Evolutionary conservation across 164 flowering plant genomes (phyloP), one percentile per base, ranked within the genome.

Genomic region (Umbellularia californica): DNA sequence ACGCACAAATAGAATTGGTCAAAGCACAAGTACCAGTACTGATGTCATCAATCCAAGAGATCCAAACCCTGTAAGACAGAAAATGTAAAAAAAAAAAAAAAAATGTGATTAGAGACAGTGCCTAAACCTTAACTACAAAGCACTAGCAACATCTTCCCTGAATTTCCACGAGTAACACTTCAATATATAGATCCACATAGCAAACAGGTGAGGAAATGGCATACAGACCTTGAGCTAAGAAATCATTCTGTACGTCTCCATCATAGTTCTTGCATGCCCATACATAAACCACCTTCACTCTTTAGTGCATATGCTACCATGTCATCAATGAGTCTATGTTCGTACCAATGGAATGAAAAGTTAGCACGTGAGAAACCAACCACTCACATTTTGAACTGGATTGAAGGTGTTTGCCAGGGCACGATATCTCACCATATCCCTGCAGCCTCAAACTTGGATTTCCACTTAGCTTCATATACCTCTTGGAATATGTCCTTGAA

Each of bases 231-330:
- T 94, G 98, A 30, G 98, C 98, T 72, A 94, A 84, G 89, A 94
- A 94, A 85, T 94, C 98, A 88, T 97, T 94, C 83, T 94, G 98
- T 50, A 94, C 98, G 81, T 94, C 98, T 58, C 98, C 98, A 82
- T 94, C 98, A 81, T 94, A 94, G 79, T 92, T 94, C 83, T 94
- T 94, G 87, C 98, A 94, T 25, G 98, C 96, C 98, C 98, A 94
- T 19, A 94, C 98, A 82, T 94, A 94, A n/a, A 74, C 93, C 98
- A 41, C 98, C 98, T 50, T 91, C 98, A 66, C 98, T 94, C 87
- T 94, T 94, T 25, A 94, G 86, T 52, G 97, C 96, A 84, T 94
- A 94, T 25, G 98, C 98, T 77, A 94, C 98, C 98, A 94, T 94
- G 81, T 94, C 98, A 82, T 94, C 98, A 79, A 94, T 94, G 68